Evolutionary conservation across 129 eudicot species (phyloP).

Genomic region (Gnaphalium uliginosum): DNA sequence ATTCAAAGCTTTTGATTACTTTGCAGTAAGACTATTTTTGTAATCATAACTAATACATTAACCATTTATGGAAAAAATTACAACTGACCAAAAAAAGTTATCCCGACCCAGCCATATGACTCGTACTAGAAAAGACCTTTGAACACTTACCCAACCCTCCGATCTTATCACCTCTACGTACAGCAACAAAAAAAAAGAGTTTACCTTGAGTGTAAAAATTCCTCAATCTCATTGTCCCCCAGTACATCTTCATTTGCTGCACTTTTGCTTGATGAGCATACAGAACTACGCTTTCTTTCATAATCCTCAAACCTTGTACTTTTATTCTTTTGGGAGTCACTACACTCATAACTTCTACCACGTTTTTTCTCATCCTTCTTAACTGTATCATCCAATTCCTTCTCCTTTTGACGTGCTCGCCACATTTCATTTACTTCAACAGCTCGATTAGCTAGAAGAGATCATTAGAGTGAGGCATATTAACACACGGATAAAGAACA

Average conservation of each 20-base stretch:
- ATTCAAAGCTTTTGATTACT: background rate
- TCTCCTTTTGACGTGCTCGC: slow-evolving; percentile 74
- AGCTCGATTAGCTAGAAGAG: slow-evolving; percentile 62
- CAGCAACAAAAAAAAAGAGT: background rate
- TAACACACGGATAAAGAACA: background rate
- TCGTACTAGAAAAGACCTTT: background rate
- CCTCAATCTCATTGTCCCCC: slow-evolving; percentile 72
- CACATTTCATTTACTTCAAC: slow-evolving; percentile 96
- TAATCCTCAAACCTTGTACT: slow-evolving; percentile 34
- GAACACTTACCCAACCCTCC: background rate
- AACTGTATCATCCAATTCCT: slow-evolving; percentile 56
- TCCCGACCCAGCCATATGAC: background rate
- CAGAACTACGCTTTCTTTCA: slow-evolving; percentile 32
- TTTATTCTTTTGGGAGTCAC: slow-evolving; percentile 34
- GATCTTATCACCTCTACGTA: background rate
- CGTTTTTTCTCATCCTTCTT: slow-evolving; percentile 41
- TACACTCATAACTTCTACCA: slow-evolving; percentile 24
- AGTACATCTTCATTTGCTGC: slow-evolving; percentile 47
- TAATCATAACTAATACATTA: background rate
- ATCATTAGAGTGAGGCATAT: background rate
- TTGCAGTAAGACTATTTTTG: background rate
- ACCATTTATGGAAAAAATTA: background rate
- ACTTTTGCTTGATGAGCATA: slow-evolving; percentile 52
- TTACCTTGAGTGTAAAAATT: slow-evolving; percentile 80
- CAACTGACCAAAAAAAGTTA: background rate